Base-by-base conservation (phyloP, 371 early-diverging fungal species). In the Actinomucor elegans region DNA sequence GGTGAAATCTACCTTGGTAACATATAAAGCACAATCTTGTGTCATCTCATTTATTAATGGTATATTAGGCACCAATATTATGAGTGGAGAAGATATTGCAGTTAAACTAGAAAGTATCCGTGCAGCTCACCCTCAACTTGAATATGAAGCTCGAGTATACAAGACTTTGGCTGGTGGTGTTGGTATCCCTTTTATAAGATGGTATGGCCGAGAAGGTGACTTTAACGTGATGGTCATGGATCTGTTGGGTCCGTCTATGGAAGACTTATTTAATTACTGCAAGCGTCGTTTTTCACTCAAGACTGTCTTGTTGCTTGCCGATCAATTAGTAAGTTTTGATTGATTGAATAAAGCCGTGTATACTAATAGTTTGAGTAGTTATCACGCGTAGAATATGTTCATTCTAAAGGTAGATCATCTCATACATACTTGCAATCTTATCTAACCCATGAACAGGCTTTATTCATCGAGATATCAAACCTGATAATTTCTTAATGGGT, bases 401-500 rank as follows among this genome's bases (percentile, higher is more conserved):
- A 99, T 75, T 91, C 93, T 53, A 99, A 96, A 58, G 71, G 69
- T 64, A 48, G 4, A 33, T 31, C 28, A 23, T 37, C 10, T 18
- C 12, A 28, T 12, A 44, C n/a, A 2, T 28, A 0, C 1, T 24
- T 23, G 27, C 31, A 18, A 0, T 38, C 9, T 47, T 41, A 21
- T 12, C 20, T 21, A 40, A 5, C 23, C 5, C 14, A 18, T 37
- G 4, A 26, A 42, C 27, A 42, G 42, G 42, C 51, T 73, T 73
- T 66, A 86, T 89, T 64, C 87, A 90, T 55, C 81, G 93, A 63
- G 92, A 93, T 63, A 91, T 93, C 58, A 91, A 93, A 71, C 99
- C 99, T 5, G 99, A 99, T 70, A 99, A 99, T 84, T 99, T 99
- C 73, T 80, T 99, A 61, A 97, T 99, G 96, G 99, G 98, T 49